Conservation (phyloP, 169 alveolate species). For the Cryptosporidium sp. region DNA sequence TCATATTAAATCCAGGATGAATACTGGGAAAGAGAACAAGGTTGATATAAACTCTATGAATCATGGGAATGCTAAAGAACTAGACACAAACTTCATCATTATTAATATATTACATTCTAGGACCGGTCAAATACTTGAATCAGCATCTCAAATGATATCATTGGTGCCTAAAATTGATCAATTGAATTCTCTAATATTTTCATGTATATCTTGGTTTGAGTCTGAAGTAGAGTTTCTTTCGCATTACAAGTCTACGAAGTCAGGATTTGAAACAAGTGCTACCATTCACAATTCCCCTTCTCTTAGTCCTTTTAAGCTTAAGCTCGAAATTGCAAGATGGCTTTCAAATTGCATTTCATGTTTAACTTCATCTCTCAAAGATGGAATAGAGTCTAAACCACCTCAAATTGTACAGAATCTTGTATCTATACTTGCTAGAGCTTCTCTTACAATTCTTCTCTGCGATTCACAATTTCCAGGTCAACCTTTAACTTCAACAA, state of each 20-base stretch:
- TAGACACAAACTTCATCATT: not conserved
- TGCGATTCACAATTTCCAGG: not conserved
- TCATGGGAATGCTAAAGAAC: not conserved
- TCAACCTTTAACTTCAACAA: not conserved
- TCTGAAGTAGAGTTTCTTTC: constrained; percentile 18
- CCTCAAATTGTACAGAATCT: not conserved
- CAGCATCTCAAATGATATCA: constrained; percentile 44
- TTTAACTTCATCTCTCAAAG: constrained; percentile 28
- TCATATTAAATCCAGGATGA: constrained; percentile 4
- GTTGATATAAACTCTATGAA: not conserved
- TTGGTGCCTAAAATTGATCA: not conserved
- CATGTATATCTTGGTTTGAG: constrained; percentile 61
- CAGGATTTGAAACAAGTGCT: not conserved
- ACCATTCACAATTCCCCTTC: not conserved
- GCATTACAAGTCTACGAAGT: not conserved
- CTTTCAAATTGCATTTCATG: constrained; percentile 34
- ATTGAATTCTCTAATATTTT: constrained; percentile 5
- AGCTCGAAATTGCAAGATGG: constrained; percentile 33
- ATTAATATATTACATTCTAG: constrained; percentile 46
- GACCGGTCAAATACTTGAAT: constrained; percentile 40
- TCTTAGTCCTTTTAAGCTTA: not conserved
- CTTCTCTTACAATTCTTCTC: constrained; percentile 3
- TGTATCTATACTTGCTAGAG: constrained; percentile 17
- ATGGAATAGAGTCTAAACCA: constrained; percentile 13
- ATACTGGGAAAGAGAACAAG: not conserved